phyloP scores from a whole-genome alignment of 306 rosid species.

The Casuarina equisetifolia region DNA sequence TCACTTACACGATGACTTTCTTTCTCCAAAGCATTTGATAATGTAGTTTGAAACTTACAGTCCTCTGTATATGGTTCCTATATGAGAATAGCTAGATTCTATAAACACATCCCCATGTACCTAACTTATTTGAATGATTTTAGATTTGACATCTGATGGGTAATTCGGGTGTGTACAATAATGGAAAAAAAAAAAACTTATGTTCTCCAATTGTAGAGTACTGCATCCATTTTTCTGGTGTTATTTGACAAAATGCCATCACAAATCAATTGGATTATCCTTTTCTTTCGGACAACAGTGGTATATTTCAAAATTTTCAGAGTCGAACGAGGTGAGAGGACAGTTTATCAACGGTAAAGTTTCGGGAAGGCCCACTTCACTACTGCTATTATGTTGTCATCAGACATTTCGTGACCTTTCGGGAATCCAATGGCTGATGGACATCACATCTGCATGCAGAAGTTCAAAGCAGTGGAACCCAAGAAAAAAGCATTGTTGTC shows the following conservation, averaged over 20 bases:
- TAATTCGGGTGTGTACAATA: too few species aligned
- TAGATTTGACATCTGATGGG: too few species aligned
- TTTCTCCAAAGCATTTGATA: too few species aligned
- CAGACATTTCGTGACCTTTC: not conserved
- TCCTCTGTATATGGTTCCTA: too few species aligned
- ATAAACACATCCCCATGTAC: too few species aligned
- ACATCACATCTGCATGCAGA: not conserved
- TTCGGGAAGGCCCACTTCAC: not conserved
- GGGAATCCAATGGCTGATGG: constrained; percentile 2
- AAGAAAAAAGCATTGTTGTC: not conserved
- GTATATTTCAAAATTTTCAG: not conserved
- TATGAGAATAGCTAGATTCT: too few species aligned
- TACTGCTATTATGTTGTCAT: not conserved
- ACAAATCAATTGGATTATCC: not conserved
- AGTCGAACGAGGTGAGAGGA: not conserved
- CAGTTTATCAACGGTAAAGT: not conserved
- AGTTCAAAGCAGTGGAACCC: not conserved
- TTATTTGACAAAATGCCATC: not conserved
- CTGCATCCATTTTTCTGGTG: not conserved
- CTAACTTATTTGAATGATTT: too few species aligned
- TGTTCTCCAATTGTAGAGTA: too few species aligned
- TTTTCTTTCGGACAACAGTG: not conserved
- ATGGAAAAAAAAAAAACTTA: too few species aligned
- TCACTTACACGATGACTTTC: too few species aligned
- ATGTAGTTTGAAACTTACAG: too few species aligned